Evolutionary conservation across 768 basidiomycete genomes (phyloP), one percentile per base, ranked within the genome.

Genomic region (Scleroderma citrinum): DNA sequence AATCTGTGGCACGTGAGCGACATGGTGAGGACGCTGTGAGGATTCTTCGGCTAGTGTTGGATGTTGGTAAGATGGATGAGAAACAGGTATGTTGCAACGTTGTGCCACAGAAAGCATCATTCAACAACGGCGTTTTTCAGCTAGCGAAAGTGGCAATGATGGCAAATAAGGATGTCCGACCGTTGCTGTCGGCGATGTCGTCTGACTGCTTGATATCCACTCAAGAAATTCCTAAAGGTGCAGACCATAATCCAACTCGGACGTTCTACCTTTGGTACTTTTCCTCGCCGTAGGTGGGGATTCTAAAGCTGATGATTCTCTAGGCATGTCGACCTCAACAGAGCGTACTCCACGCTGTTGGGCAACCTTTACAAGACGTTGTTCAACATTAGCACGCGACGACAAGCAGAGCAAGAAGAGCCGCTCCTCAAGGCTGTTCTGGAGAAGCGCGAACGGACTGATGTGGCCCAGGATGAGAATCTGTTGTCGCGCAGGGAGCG

Each of bases 81-180:
- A 92, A 94, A 63, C 90, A 92, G 68, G 94, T 91, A 47, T 51
- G 77, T 55, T 31, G 10, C 16, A 10, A 13, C 20, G 49, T 35
- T 16, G 20, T 38, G 31, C 41, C 23, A 52, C 35, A 37, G 36
- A 17, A 43, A 11, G 14, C 10, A 5, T 38, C 44, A 48, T 46
- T 56, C 37, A 30, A 44, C 36, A 16, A 30, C 23, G 40, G 26
- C 34, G n/a, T 16, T 23, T n/a, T 26, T 13, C 56, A 98, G 94
- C 83, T 99, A 42, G 87, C 91, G 26, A 95, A 95, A 66, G 74
- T 86, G 44, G 89, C 91, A 16, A 91, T 99, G 89, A 87, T 98
- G 75, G 79, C 90, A 2, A 76, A 86, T 30, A 92, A 90, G 63
- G 88, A 92, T 54, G 85, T 89, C 46, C 83, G 94, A 46, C 83